Percentiles rank a stretch among this genome's conserved stretches.
These are phyloP conservation scores for Alliaria petiolata DNA, from an alignment of 345 rosid species.

Conservation along the genomic window DNA sequence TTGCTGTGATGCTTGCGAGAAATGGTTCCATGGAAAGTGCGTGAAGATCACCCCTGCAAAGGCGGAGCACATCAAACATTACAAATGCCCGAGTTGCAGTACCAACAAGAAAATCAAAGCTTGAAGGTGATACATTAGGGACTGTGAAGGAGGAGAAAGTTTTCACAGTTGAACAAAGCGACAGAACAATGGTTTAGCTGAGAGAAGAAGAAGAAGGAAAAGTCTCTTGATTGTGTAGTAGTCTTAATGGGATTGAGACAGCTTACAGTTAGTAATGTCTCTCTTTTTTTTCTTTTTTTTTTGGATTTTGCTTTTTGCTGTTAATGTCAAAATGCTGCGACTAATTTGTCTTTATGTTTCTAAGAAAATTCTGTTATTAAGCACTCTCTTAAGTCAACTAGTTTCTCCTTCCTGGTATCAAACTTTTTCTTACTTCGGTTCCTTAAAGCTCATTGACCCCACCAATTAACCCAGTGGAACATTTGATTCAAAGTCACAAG, in stretches of 20 bases:
- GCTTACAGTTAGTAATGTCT: slow-evolving; percentile 19
- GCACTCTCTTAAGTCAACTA: slow-evolving; percentile 1
- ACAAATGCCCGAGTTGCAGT: slow-evolving; percentile 36
- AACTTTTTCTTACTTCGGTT: not conserved
- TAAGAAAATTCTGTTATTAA: slow-evolving; percentile 13
- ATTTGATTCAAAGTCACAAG: not conserved
- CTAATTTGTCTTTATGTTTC: slow-evolving; percentile 25
- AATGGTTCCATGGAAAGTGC: slow-evolving; percentile 38
- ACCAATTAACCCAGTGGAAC: not conserved
- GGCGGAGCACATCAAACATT: slow-evolving; percentile 36
- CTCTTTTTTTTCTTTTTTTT: not conserved
- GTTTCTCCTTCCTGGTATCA: not conserved
- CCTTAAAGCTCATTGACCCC: not conserved
- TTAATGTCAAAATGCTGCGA: slow-evolving; percentile 20
- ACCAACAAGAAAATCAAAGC: slow-evolving; percentile 29
- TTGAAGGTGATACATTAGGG: slow-evolving; percentile 23
- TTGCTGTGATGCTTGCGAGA: slow-evolving; percentile 34
- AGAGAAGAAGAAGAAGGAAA: slow-evolving; percentile 14
- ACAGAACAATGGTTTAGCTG: slow-evolving; percentile 16
- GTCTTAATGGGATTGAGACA: slow-evolving; percentile 26
- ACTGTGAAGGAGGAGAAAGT: slow-evolving; percentile 20
- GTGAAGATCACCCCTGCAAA: slow-evolving; percentile 37
- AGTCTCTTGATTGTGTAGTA: slow-evolving; percentile 29
- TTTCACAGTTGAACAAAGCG: slow-evolving; percentile 18
- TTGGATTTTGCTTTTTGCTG: not conserved